Base-by-base conservation (phyloP, 2,329 filamentous ascomycete genomes). In the Conoideocrella luteorostrata region DNA sequence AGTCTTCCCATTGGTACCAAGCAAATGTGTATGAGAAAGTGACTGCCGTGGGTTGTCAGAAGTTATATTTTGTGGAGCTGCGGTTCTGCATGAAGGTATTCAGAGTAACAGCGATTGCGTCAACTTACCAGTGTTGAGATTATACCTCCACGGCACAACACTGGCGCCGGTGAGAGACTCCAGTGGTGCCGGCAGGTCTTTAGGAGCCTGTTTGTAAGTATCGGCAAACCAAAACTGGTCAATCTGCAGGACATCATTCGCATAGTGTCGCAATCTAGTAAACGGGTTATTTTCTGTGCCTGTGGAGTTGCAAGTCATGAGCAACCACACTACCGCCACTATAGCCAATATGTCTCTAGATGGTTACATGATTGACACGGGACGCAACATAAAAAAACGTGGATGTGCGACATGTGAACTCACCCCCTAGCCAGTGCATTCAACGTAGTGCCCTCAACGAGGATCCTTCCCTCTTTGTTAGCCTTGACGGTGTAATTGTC, bases 1-100 rank as follows among this genome's bases (percentile, higher is more conserved):
- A 76, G 36, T 76, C 72, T 29, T 69, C 58, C 72, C 71, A 76
- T n/a, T 56, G 58, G 70, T 70, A 76, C 54, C 73, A 75, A 1
- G 70, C 64, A 4, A 64, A 57, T 3, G 70, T 72, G 49, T 75
- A 76, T 2, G 69, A 74, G 51, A 73, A 74, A 0, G 72, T 75
- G 2, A 76, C 72, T 66, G n/a, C n/a, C n/a, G n/a, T n/a, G n/a
- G n/a, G n/a, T n/a, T n/a, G n/a, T n/a, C n/a, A n/a, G n/a, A n/a
- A n/a, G n/a, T n/a, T n/a, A n/a, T n/a, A n/a, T n/a, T n/a, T n/a
- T n/a, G n/a, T n/a, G n/a, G n/a, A n/a, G n/a, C n/a, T n/a, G n/a
- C n/a, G n/a, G n/a, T n/a, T n/a, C n/a, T n/a, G n/a, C n/a, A n/a
- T n/a, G n/a, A n/a, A n/a, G n/a, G n/a, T n/a, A n/a, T n/a, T n/a